These are phyloP conservation scores for Cutaneotrichosporon cutaneum DNA, from an alignment of 1,284 basidiomycete genomes.

Conservation along the genomic window DNA sequence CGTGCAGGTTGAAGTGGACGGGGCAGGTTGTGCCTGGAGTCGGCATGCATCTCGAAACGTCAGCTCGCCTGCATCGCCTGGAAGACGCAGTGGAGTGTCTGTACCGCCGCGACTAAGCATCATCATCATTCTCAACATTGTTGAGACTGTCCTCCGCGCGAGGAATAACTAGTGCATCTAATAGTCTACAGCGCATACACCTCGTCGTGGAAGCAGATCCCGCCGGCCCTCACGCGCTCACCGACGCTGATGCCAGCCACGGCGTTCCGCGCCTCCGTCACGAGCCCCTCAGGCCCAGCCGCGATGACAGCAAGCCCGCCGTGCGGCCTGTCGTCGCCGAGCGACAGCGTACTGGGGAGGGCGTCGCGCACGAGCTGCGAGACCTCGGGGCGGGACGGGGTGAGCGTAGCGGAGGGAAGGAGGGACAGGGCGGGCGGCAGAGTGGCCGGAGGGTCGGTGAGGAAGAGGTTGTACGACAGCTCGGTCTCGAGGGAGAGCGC, in stretches of 20 bases:
- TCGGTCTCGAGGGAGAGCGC: conserved; percentile 25
- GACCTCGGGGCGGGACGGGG: conserved; percentile 40
- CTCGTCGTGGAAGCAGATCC: conserved; percentile 45
- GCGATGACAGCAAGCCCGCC: conserved; percentile 46
- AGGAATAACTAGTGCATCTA: conserved; percentile 1
- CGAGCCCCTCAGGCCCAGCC: conserved; percentile 46
- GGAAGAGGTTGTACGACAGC: conserved; percentile 37
- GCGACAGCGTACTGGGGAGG: conserved; percentile 19
- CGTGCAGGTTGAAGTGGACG: no score
- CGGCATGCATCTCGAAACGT: no score
- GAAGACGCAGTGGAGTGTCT: no score
- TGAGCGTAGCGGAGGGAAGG: conserved; percentile 34
- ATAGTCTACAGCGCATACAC: conserved; percentile 40
- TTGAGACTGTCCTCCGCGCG: no score
- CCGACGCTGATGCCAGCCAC: conserved; percentile 37
- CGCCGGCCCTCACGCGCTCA: conserved; percentile 35
- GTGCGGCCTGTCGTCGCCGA: conserved; percentile 8
- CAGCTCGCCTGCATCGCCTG: no score
- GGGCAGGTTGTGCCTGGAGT: no score
- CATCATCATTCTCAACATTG: no score
- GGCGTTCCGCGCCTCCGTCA: conserved; percentile 44
- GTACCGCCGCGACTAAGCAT: no score
- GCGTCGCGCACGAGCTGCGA: conserved; percentile 40
- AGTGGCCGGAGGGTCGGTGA: conserved; percentile 40
- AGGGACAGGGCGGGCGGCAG: conserved; percentile 27